Evolutionary conservation across 129 eudicot genomes (phyloP).

Genomic region (Erigeron canadensis): DNA sequence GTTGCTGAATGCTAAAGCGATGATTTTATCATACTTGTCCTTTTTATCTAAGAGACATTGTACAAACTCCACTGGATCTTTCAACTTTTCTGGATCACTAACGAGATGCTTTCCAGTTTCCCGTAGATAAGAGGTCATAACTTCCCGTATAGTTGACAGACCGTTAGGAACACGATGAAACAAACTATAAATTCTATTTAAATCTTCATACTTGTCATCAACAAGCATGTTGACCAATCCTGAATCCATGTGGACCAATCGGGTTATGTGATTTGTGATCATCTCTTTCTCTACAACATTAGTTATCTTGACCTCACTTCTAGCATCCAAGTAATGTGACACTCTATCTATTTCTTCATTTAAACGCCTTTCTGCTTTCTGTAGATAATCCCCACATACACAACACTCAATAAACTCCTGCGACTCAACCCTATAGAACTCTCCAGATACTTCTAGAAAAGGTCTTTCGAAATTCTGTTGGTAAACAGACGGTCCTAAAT

Average conservation of each 20-base stretch:
- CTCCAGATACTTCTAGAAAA: slow-evolving; percentile 52
- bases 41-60: slow-evolving; percentile 57
- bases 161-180: slow-evolving; percentile 59
- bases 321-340: slow-evolving; percentile 47
- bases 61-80: slow-evolving; percentile 71
- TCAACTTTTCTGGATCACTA: slow-evolving; percentile 57
- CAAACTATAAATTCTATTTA: slow-evolving; percentile 56
- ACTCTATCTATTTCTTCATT: slow-evolving; percentile 66
- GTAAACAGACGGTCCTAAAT: slow-evolving; percentile 55
- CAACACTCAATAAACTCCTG: slow-evolving; percentile 57
- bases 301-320: slow-evolving; percentile 56
- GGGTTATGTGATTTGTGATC: slow-evolving; percentile 58
- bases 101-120: slow-evolving; percentile 67
- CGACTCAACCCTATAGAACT: slow-evolving; percentile 59
- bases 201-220: slow-evolving; percentile 59
- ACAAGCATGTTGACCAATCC: slow-evolving; percentile 63
- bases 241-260: slow-evolving; percentile 72
- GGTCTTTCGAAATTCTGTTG: slow-evolving; percentile 67
- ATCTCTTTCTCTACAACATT: slow-evolving; percentile 63
- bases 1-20: slow-evolving; percentile 47
- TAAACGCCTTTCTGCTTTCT: slow-evolving; percentile 63
- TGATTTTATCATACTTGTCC: slow-evolving; percentile 57
- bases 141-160: slow-evolving; percentile 37
- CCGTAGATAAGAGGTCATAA: slow-evolving; percentile 60
- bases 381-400: slow-evolving; percentile 63